phyloP scores from a whole-genome alignment of 176 grass and related monocot species.

The Bromus sterilis region DNA sequence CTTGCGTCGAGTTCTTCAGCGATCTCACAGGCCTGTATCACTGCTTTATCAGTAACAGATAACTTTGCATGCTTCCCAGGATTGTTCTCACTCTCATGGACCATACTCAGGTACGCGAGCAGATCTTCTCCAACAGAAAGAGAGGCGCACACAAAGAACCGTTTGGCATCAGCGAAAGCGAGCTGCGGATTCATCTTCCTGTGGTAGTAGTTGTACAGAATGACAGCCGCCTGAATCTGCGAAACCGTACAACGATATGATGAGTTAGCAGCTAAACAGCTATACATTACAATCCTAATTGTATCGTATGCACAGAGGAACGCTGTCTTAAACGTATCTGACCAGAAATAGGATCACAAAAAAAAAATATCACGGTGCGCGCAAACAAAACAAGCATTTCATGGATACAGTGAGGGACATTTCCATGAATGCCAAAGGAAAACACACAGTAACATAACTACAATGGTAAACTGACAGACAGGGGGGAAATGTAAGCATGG shows the following conservation, averaged over 20 bases:
- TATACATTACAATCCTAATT: background rate
- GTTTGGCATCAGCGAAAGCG: conserved; percentile 18
- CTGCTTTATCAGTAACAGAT: conserved; percentile 36
- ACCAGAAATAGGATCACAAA: background rate
- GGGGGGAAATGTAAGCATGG: background rate
- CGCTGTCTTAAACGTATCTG: background rate
- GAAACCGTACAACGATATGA: background rate
- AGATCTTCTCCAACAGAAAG: conserved; percentile 20
- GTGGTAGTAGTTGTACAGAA: conserved; percentile 82
- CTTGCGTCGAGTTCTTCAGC: conserved; percentile 33
- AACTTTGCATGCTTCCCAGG: background rate
- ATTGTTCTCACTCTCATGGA: conserved; percentile 1
- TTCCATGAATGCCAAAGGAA: background rate
- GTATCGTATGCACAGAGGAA: background rate
- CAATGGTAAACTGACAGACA: background rate
- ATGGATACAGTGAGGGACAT: background rate
- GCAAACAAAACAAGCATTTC: conserved; percentile 2
- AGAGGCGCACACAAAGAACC: conserved; percentile 26
- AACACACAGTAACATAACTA: background rate
- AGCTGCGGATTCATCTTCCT: conserved; percentile 47
- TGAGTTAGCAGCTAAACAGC: background rate
- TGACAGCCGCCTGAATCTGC: conserved; percentile 63
- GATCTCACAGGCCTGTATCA: conserved; percentile 45
- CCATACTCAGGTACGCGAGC: conserved; percentile 17
- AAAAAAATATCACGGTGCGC: background rate